These are phyloP conservation scores for Radiomyces spectabilis DNA, from an alignment of 192 early-diverging fungal genomes.

Conservation along the genomic window DNA sequence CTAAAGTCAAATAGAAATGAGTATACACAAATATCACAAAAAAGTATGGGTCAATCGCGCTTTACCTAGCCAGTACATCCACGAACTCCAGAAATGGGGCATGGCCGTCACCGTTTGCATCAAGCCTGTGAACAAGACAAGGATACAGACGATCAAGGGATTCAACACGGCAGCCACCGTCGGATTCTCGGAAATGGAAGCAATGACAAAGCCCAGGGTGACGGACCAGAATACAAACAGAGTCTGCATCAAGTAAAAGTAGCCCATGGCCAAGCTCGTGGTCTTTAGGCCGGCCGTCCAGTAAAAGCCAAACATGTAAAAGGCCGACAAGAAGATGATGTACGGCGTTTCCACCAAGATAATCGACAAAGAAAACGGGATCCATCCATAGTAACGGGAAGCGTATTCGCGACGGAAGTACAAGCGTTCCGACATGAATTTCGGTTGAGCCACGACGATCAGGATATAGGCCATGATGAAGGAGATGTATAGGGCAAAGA, in stretches of 20 bases:
- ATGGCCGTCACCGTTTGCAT: conserved; percentile 53
- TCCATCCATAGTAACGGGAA: conserved; percentile 61
- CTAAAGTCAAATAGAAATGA: conserved; percentile 11
- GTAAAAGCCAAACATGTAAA: conserved; percentile 70
- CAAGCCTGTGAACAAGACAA: conserved; percentile 66
- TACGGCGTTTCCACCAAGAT: conserved; percentile 67
- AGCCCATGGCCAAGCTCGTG: conserved; percentile 39
- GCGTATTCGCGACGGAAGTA: conserved; percentile 63
- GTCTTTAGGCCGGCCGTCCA: conserved; percentile 61
- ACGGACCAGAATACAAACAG: conserved; percentile 59
- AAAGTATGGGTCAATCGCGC: conserved; percentile 44
- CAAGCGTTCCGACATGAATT: conserved; percentile 57
- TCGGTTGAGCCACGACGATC: conserved; percentile 63
- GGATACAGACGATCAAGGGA: conserved; percentile 58
- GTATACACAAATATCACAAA: conserved; percentile 26
- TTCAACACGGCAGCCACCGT: conserved; percentile 53
- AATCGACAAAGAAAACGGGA: conserved; percentile 55
- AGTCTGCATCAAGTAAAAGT: conserved; percentile 57
- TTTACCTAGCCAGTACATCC: conserved; percentile 68
- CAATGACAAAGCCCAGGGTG: conserved; percentile 64
- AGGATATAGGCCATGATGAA: conserved; percentile 54
- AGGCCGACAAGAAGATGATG: conserved; percentile 47
- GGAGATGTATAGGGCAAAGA: conserved; percentile 48
- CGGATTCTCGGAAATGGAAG: conserved; percentile 53
- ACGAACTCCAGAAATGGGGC: conserved; percentile 59